Conservation (phyloP, 176 grass and related monocot species). For the Paspalum vaginatum region DNA sequence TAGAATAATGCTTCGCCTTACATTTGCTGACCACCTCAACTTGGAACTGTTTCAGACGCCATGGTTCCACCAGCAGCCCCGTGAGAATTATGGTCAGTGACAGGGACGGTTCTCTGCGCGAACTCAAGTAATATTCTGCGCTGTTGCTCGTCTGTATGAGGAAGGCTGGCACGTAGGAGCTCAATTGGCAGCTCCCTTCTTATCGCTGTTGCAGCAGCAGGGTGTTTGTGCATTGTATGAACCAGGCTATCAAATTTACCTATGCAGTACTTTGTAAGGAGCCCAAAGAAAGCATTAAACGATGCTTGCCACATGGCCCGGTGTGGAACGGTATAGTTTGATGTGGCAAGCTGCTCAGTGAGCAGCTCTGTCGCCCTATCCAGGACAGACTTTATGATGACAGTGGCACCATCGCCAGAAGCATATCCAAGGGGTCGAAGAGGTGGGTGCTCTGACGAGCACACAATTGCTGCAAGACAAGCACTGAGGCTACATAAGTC, state of each 20-base stretch:
- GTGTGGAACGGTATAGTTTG: conserved; percentile 46
- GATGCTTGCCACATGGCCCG: conserved; percentile 76
- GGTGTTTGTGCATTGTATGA: conserved; percentile 43
- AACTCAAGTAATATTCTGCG: conserved; percentile 70
- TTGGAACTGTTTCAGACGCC: conserved; percentile 41
- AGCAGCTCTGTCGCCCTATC: conserved; percentile 69
- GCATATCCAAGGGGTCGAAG: conserved; percentile 62
- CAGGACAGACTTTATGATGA: conserved; percentile 74
- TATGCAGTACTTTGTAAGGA: conserved; percentile 67
- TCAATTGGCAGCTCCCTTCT: conserved; percentile 79
- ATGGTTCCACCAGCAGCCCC: conserved; percentile 41
- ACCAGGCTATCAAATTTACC: conserved; percentile 72
- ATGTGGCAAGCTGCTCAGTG: conserved; percentile 48
- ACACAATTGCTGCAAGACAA: conserved; percentile 82
- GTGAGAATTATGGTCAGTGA: conserved; percentile 33
- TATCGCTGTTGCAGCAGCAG: conserved; percentile 49
- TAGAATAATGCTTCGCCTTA: background rate
- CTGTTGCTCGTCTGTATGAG: conserved; percentile 85
- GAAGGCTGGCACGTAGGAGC: conserved; percentile 81
- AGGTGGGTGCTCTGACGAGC: conserved; percentile 78
- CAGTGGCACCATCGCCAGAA: conserved; percentile 70
- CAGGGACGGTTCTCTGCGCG: conserved; percentile 57
- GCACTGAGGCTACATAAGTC: conserved; percentile 71
- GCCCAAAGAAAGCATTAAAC: conserved; percentile 75
- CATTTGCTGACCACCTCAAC: conserved; percentile 33